A percentile compares a stretch with the other conserved stretches of the same genome.
Evolutionary conservation across 148 eudicot species (phyloP).

Genomic region (Selenicereus undatus): DNA sequence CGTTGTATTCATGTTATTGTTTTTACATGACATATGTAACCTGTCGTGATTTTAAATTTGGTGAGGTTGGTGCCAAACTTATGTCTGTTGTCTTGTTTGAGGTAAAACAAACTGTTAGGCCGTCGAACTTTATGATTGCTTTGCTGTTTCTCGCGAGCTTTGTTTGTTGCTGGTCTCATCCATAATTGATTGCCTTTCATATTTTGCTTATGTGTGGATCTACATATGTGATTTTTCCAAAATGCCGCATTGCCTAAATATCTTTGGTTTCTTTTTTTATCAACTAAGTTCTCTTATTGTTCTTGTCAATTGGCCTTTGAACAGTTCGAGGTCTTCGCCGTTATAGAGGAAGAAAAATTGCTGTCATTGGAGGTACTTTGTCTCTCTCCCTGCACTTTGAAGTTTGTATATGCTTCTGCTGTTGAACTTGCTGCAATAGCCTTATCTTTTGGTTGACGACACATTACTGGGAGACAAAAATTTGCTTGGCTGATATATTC

Average conservation of each 20-base stretch:
- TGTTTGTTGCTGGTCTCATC: background rate
- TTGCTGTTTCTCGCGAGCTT: background rate
- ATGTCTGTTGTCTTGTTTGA: background rate
- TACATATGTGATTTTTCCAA: background rate
- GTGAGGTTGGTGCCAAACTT: background rate
- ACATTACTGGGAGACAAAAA: too few species aligned
- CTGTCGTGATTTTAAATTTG: background rate
- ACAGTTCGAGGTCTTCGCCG: conserved; percentile 39
- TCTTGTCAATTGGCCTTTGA: conserved; percentile 14
- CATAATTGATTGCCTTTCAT: background rate
- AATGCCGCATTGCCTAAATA: background rate
- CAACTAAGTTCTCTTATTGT: conserved; percentile 12
- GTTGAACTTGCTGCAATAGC: background rate
- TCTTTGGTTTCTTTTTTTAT: background rate
- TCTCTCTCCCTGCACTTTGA: background rate
- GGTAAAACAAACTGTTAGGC: background rate
- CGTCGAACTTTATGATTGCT: too few species aligned
- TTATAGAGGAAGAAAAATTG: conserved; percentile 34
- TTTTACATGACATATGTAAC: background rate
- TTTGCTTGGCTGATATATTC: too few species aligned
- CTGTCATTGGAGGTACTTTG: conserved; percentile 65
- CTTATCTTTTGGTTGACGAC: background rate
- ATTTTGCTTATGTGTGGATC: too few species aligned
- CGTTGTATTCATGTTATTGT: background rate
- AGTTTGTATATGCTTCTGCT: background rate